Percentiles rank a stretch among this genome's conserved stretches.
These are phyloP conservation scores for Hydnum rufescens DNA, from an alignment of 768 basidiomycete species.

Conservation along the genomic window DNA sequence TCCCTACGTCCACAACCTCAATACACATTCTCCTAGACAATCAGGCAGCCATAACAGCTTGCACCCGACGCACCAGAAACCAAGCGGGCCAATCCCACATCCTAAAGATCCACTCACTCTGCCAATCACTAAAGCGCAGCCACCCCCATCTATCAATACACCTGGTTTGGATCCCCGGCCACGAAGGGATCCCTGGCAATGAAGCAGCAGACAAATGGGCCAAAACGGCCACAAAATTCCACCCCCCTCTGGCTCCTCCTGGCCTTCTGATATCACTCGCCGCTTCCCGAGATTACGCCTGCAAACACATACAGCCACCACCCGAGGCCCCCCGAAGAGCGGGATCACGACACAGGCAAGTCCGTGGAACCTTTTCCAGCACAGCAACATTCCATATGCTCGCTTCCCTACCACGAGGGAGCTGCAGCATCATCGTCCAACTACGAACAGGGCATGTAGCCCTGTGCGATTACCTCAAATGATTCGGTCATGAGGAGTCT, in stretches of 20 bases:
- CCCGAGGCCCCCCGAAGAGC: too few relatives aligned
- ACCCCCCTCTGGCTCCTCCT: neutral
- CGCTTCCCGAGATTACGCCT: neutral
- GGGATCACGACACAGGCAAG: neutral
- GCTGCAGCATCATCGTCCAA: conserved; percentile 5
- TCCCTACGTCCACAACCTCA: neutral
- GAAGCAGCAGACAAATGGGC: conserved; percentile 4
- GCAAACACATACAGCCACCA: too few relatives aligned
- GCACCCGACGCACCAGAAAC: neutral
- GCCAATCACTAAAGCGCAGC: neutral
- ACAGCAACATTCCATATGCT: too few relatives aligned
- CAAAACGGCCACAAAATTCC: neutral
- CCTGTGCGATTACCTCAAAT: conserved; percentile 5
- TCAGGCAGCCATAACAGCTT: conserved; percentile 6
- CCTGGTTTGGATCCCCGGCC: conserved; percentile 5
- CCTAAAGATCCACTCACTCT: conserved; percentile 1
- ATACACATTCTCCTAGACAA: conserved; percentile 4
- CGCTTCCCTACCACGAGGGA: neutral
- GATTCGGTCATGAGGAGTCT: conserved; percentile 6
- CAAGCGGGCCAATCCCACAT: conserved; percentile 5
- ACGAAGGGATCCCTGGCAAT: conserved; percentile 5
- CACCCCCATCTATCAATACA: neutral
- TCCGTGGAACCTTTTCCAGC: neutral
- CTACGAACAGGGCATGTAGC: conserved; percentile 9
- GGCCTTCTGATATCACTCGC: conserved; percentile 1